Base-by-base conservation (phyloP, 768 basidiomycete species). In the Pleurotus salmoneostramineus region DNA sequence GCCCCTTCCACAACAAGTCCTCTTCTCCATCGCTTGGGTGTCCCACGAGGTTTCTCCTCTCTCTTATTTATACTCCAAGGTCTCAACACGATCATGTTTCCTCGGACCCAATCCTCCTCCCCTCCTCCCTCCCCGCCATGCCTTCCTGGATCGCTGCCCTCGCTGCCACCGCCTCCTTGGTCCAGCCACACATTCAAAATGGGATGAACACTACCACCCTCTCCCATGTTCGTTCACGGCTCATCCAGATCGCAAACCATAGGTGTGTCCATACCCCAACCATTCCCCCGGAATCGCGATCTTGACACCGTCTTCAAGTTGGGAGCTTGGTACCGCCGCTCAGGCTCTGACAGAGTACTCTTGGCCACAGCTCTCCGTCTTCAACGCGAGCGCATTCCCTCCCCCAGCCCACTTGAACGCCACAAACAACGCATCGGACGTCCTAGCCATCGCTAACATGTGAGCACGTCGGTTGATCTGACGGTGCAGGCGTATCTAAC, bases 321-420 rank as follows among this genome's bases (percentile, higher is more conserved):
- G 85, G 85, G 84, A 85, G 62, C 64, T 81, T 45, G 85, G 85
- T 5, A 80, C 77, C n/a, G 75, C 77, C 37, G 71, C 80, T n/a
- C 75, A 86, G 65, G 81, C 84, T 10, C 64, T 85, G 49, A 76
- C 77, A 11, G 85, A 87, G 64, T 67, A 78, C 33, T 72, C 77
- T 37, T 78, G 77, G 69, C 79, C 82, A 4, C 57, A 68, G 5
- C 66, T 83, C 37, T 79, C 83, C 17, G 79, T 83, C 14, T 85
- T 82, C 63, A 66, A 70, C 44, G 49, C 69, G n/a, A 65, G 63
- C 46, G 70, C 77, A 5, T 70, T 78, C 37, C 77, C 76, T 47
- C 79, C 78, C n/a, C 74, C 78, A 2, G 42, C 59, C 27, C 60
- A 56, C 10, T 66, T 73, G 47, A 65, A 65, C 47, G 48, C 61